Evolutionary conservation across 805 yeast species (phyloP), one percentile per base, ranked within the genome.

Genomic region (Vanderwaltozyma polyspora): DNA sequence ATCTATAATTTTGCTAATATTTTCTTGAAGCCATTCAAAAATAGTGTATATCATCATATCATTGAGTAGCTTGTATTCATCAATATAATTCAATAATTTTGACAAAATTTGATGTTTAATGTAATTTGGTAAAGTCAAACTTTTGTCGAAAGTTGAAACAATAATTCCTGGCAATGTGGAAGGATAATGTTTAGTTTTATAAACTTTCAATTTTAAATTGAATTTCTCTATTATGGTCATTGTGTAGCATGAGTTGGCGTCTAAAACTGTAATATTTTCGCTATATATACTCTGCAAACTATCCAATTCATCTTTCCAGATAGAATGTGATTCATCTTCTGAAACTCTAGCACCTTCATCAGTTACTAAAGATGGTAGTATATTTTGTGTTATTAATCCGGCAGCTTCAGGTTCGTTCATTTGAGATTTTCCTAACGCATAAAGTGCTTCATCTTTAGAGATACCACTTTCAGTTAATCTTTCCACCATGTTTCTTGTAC

Each of bases 261-360:
- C 51, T 4, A 55, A 36, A 7, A 49, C 37, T 11, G 54, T 55
- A 18, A 73, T 44, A 15, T 57, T 49, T 14, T 68, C 71, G n/a
- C 66, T 68, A 36, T 75, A 80, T 16, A 84, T 72, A 26, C 77
- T 68, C 15, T 60, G 51, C 38, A 87, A 57, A 31, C 85, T 75
- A 38, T 79, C 85, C 12, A 77, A 49, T 49, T 87, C 96, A 49
- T 81, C 81, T 1, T 61, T 53, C 95, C 95, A 87, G 10, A 70
- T 48, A 5, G 64, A 72, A 18, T 55, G 46, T 2, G 63, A 66
- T n/a, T 58, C 62, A 1, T 38, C 39, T 5, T 39, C 51, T 27
- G 46, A 37, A 3, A 25, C 40, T n/a, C 37, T 7, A 26, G 36
- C 35, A 5, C 39, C 29, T 14, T 25, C 19, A 13, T 33, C 36